Evolutionary conservation across 2,329 filamentous ascomycete species (phyloP), one percentile per base, ranked within the genome.

Genomic region (Huntiella omanensis): DNA sequence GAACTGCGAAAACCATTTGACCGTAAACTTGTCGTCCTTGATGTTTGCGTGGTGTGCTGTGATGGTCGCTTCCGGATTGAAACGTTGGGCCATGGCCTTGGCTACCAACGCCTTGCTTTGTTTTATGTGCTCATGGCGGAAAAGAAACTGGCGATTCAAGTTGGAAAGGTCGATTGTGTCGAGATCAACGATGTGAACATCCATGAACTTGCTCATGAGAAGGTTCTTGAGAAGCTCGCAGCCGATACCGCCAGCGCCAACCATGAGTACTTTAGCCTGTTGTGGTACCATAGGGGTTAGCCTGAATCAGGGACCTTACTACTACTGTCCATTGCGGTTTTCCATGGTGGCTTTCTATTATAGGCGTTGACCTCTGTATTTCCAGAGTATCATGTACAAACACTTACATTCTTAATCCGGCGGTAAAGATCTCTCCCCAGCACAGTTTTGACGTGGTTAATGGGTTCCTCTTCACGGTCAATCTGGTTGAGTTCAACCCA

Each of bases 141-240:
- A 98, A 41, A 98, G 77, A 57, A 98, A 98, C 61, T 98, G 91
- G 47, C 91, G 83, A 56, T 98, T 98, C 43, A 98, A 72, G 59
- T 98, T 98, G 64, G 86, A 94, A 16, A 98, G 71, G 59, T 98
- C 91, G 64, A 98, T 96, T 1, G 91, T 98, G 61, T 98, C 91
- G 50, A 98, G 81, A 62, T 98, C 91, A 54, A 98, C 85, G 40
- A 96, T 80, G 61, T 94, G 83, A 43, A 96, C 78, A 64, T 94
- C 83, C 53, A 85, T 85, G 55, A 94, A 98, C 54, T 88, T 87
- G 38, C 79, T 82, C 42, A 94, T 77, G 39, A 88, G 85, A 48
- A 98, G 77, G 62, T 96, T 94, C 69, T 98, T 98, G 53, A 98
- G 75, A 5, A 98, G 72, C 65, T 98, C 91, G 65, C 91, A 98